Evolutionary conservation across 2,329 filamentous ascomycete species (phyloP).

Genomic region (Pseudogymnoascus sp.): DNA sequence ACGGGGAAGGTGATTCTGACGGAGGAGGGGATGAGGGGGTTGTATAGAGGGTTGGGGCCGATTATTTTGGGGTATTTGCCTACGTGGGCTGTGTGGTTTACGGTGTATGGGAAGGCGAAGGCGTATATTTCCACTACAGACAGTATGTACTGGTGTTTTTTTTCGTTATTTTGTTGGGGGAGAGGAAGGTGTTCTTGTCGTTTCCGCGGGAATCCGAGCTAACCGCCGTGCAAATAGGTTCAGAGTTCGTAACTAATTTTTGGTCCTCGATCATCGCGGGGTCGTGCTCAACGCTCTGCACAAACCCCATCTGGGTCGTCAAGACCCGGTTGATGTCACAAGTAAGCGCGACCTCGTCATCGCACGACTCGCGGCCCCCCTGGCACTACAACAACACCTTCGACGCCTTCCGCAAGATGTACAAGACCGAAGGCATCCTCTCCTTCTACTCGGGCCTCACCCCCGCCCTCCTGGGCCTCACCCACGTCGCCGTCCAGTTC

Average conservation of each 20-base stretch:
- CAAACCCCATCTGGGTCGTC: conserved; percentile 99
- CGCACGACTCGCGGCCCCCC: conserved; percentile 53
- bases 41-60: conserved; percentile 89
- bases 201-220: not conserved
- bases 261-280: conserved; percentile 89
- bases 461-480: conserved; percentile 82
- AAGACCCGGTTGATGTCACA: conserved; percentile 98
- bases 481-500: conserved; percentile 95
- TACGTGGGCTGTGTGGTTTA: conserved; percentile 98
- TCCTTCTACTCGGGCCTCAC: conserved; percentile 96
- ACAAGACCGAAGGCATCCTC: conserved; percentile 74
- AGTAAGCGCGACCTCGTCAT: conserved; percentile 52
- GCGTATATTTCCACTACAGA: conserved; percentile 62
- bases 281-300: conserved; percentile 85
- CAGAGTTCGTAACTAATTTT: conserved; percentile 61
- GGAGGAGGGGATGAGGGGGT: conserved; percentile 80
- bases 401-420: conserved; percentile 95
- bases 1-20: conserved; percentile 80
- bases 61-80: conserved; percentile 94
- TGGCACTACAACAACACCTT: conserved; percentile 90
- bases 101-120: conserved; percentile 88
- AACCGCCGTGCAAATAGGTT: not conserved
- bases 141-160: conserved; percentile 41
- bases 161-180: not conserved
- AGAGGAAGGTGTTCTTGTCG: not conserved